Conservation (phyloP, 176 grass and related monocot species). For the Hsuehochloa calcarea region DNA sequence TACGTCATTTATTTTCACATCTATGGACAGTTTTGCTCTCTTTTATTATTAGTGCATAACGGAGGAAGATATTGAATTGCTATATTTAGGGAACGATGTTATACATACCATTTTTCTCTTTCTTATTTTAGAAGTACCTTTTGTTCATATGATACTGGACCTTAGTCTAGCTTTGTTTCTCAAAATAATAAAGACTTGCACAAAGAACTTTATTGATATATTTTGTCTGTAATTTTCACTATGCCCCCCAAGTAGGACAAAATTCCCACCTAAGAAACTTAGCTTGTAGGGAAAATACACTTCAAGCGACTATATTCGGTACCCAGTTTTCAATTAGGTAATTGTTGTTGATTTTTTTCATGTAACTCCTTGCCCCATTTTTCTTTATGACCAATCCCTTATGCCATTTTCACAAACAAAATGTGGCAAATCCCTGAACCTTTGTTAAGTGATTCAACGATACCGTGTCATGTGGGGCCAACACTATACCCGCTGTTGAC, state of each 20-base stretch:
- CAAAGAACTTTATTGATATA: background rate
- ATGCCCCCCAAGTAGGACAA: background rate
- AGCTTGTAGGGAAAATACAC: background rate
- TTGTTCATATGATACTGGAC: background rate
- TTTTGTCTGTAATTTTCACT: conserved; percentile 24
- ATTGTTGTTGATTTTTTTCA: background rate
- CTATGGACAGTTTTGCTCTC: background rate
- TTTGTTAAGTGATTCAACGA: background rate
- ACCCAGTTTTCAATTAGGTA: background rate
- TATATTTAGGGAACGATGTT: background rate
- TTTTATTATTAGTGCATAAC: conserved; percentile 1
- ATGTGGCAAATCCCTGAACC: background rate
- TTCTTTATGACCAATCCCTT: background rate
- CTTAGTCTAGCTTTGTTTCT: conserved; percentile 2
- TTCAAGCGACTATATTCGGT: conserved; percentile 1
- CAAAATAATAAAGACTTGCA: conserved; percentile 14
- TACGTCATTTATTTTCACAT: conserved; percentile 3
- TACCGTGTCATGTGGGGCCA: background rate
- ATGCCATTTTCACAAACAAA: background rate
- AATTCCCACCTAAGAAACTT: conserved; percentile 8
- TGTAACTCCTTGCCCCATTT: background rate
- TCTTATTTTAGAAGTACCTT: background rate
- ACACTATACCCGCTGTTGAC: background rate
- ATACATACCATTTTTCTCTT: background rate
- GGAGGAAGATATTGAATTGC: background rate